Conservation (phyloP, 1,139 yeast genomes). For the Yamadazyma mexicana region DNA sequence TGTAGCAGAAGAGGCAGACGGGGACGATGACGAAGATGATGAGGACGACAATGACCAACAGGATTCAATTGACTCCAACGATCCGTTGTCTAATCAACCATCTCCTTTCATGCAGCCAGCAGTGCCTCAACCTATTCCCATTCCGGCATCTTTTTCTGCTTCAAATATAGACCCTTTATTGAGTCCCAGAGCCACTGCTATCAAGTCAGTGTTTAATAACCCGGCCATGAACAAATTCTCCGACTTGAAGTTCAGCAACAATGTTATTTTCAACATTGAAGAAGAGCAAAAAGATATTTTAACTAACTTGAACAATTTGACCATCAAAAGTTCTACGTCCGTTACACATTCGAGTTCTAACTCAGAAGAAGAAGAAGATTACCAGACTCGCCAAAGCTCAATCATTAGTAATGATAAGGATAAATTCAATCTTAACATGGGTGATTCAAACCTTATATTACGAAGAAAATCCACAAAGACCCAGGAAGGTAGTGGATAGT, state of each 20-base stretch:
- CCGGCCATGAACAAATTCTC: slow-evolving; percentile 37
- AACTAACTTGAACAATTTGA: slow-evolving; percentile 15
- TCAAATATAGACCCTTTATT: slow-evolving; percentile 13
- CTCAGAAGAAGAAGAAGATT: slow-evolving; percentile 23
- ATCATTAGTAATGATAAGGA: slow-evolving; percentile 40
- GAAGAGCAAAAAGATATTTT: slow-evolving; percentile 20
- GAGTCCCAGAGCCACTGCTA: slow-evolving; percentile 47
- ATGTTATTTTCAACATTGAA: slow-evolving; percentile 33
- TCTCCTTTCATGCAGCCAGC: slow-evolving; percentile 15
- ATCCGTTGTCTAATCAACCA: slow-evolving; percentile 18
- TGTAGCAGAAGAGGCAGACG: too few species aligned
- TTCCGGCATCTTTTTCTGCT: slow-evolving; percentile 3
- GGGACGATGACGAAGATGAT: slow-evolving; percentile 6
- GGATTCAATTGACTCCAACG: slow-evolving; percentile 14
- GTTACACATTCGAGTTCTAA: slow-evolving; percentile 19
- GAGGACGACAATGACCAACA: slow-evolving; percentile 1
- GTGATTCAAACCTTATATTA: slow-evolving; percentile 42
- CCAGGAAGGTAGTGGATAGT: neutral
- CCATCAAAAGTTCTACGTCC: slow-evolving; percentile 12
- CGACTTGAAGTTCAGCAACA: slow-evolving; percentile 23
- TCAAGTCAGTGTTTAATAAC: slow-evolving; percentile 45
- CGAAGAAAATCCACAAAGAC: slow-evolving; percentile 31
- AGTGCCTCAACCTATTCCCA: slow-evolving; percentile 9
- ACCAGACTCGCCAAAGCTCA: slow-evolving; percentile 46
- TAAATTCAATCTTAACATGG: slow-evolving; percentile 44